Evolutionary conservation across 106 monocot genomes (phyloP), one percentile per base, ranked within the genome.

Genomic region (Acanthochlamys bracteata): DNA sequence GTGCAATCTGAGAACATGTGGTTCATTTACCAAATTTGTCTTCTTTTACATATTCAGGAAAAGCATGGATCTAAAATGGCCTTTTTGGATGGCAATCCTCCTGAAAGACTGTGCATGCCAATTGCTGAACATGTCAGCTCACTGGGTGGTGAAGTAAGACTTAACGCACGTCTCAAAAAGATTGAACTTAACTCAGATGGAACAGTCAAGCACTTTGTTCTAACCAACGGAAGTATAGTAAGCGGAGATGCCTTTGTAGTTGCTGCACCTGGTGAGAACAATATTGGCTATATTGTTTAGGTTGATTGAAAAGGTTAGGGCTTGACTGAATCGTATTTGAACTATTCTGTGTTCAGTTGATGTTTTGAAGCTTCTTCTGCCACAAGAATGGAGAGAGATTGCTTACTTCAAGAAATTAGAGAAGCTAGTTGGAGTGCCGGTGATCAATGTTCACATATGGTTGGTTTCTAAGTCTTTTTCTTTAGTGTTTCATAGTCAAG

Each of bases 391-490:
- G 96, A 91, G 67, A 70, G 85, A 88, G 67, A 91, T 91, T 57
- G 54, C 88, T 20, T 96, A 88, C 67, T 96, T 91, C 78, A 84
- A 80, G 69, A 88, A 74, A 65, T 63, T 96, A 72, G 86, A 91
- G 14, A 88, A 88, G 71, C 66, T 96, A 64, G 96, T 91, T 51
- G 96, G 96, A 69, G 96, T 96, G 63, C 96, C 96, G 17, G 96
- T 96, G 10, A 96, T 96, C 57, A 96, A 96, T 77, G 91, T 96
- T 42, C 96, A 96, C 68, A 91, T 96, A 70, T 96, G 96, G 96
- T 88, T 27, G 63, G 84, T 80, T 26, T 4, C 20, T 19, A 54
- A 42, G 7, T 43, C 7, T 43, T 43, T 43, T 7, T 43, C 43
- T 13, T 43, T 43, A 43, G 7, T 13, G 7, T 13, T 43, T 8